A percentile compares a stretch with the other conserved stretches of the same genome.
phyloP scores from a whole-genome alignment of 257 asterid genomes.

The Thymus mandschuricus region DNA sequence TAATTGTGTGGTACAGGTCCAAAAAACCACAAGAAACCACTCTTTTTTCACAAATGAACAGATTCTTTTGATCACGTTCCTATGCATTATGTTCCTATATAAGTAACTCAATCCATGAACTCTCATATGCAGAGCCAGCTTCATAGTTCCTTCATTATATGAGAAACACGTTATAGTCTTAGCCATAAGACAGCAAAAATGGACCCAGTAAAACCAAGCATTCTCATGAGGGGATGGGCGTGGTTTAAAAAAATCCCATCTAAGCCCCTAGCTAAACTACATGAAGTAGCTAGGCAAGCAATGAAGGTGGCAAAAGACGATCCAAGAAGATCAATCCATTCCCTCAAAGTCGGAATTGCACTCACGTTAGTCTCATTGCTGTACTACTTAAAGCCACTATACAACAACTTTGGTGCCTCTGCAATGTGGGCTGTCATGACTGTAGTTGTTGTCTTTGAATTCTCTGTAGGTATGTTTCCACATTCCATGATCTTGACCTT shows the following conservation, averaged over 20 bases:
- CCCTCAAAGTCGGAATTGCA: conserved; percentile 69
- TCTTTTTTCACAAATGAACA: conserved; percentile 33
- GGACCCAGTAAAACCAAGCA: conserved; percentile 33
- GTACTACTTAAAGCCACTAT: conserved; percentile 66
- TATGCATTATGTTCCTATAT: conserved; percentile 39
- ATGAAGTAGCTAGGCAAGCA: conserved; percentile 41
- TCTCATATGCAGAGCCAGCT: conserved; percentile 29
- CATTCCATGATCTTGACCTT: not conserved
- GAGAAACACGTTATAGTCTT: conserved; percentile 12
- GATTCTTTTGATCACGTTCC: conserved; percentile 36
- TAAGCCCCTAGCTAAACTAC: conserved; percentile 34
- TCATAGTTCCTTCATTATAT: conserved; percentile 10
- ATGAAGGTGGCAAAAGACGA: conserved; percentile 57
- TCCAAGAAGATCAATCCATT: conserved; percentile 72
- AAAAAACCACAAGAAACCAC: conserved; percentile 27
- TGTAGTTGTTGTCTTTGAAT: conserved; percentile 81
- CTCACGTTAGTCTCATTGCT: conserved; percentile 62
- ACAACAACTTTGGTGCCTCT: conserved; percentile 57
- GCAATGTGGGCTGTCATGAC: conserved; percentile 85
- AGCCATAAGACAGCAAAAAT: conserved; percentile 34
- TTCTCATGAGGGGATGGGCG: conserved; percentile 32
- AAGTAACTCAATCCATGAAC: conserved; percentile 29
- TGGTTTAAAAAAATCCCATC: conserved; percentile 39
- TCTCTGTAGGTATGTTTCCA: conserved; percentile 63
- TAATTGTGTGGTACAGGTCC: conserved; percentile 44